Conservation (phyloP, 2,329 filamentous ascomycete species). For the Aspergillus cejpii region DNA sequence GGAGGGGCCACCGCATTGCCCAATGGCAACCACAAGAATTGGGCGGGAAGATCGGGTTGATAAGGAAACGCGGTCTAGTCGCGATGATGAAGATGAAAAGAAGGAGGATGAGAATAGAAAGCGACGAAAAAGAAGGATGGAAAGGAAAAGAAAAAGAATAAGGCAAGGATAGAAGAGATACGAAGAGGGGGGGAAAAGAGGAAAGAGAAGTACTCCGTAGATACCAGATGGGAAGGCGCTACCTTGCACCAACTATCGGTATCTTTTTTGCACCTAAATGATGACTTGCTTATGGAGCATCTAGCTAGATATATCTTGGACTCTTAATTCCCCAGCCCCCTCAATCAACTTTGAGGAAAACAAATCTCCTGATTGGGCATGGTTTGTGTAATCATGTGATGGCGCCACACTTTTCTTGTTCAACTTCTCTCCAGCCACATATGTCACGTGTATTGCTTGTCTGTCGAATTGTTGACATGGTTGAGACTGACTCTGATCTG, state of each 20-base stretch:
- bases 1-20: slow-evolving; percentile 19
- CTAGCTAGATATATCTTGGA: too few relatives aligned
- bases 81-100: neutral
- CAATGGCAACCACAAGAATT: slow-evolving; percentile 16
- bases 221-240: slow-evolving; percentile 18
- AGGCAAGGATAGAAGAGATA: too few relatives aligned
- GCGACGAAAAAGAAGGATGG: slow-evolving; percentile 5
- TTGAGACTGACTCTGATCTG: neutral
- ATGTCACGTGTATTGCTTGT: neutral
- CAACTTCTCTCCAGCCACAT: slow-evolving; percentile 13
- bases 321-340: neutral
- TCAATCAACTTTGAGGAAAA: slow-evolving; percentile 21
- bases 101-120: neutral
- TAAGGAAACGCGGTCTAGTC: slow-evolving; percentile 18
- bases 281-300: too few relatives aligned
- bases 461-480: neutral
- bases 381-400: slow-evolving; percentile 23
- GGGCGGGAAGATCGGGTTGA: slow-evolving; percentile 18
- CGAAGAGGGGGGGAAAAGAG: too few relatives aligned
- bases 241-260: slow-evolving; percentile 12
- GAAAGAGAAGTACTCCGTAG: too few relatives aligned
- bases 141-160: slow-evolving; percentile 1
- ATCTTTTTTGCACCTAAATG: neutral
- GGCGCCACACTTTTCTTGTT: slow-evolving; percentile 13
- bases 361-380: slow-evolving; percentile 38